Evolutionary conservation across 2,329 filamentous ascomycete genomes (phyloP), one percentile per base, ranked within the genome.

Genomic region (Claviceps purpurea): DNA sequence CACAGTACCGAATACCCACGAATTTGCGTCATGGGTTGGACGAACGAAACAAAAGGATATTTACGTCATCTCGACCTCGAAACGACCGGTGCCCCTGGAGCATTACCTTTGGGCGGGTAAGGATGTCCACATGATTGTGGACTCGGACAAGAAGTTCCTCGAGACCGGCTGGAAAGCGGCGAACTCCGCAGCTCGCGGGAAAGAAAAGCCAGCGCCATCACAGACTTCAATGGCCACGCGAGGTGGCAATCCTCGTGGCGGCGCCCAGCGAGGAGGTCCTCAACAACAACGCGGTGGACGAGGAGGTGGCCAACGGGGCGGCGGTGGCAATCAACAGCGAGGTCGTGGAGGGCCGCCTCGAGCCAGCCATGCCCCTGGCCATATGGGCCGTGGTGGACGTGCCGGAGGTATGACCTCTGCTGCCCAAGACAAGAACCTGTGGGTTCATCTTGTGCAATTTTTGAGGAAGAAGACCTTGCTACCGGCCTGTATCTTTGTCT

Each of bases 11-110:
- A 98, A 98, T 65, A 97, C 93, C 0, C 82, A 96, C 56, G 93
- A 98, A 65, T 98, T 98, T 61, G 93, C 93, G 1, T 97, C 90
- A 0, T 98, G 93, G 93, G 91, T 98, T 24, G 93, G 93, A 11
- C 80, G 93, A 49, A 98, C 93, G 0, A 98, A 98, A 71, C 91
- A 95, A 70, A 97, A 96, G 69, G 87, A 98, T 62, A 97, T 98
- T 38, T 98, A 97, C 64, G 93, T 98, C 60, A 98, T 98, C 52
- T 97, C 93, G 0, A 98, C 93, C 0, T 84, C 90, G 0, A 98
- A 98, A 68, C 81, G 93, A 54, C 93, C 93, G 0, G 89, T 98
- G 0, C 93, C 93, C 0, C 72, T 98, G 2, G 93, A 98, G 61
- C 93, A 98, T 66, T 98, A 91, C 61, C 76, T 98, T 1, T 98